Conservation (phyloP, 106 monocot genomes). For the Apostasia shenzhenica region DNA sequence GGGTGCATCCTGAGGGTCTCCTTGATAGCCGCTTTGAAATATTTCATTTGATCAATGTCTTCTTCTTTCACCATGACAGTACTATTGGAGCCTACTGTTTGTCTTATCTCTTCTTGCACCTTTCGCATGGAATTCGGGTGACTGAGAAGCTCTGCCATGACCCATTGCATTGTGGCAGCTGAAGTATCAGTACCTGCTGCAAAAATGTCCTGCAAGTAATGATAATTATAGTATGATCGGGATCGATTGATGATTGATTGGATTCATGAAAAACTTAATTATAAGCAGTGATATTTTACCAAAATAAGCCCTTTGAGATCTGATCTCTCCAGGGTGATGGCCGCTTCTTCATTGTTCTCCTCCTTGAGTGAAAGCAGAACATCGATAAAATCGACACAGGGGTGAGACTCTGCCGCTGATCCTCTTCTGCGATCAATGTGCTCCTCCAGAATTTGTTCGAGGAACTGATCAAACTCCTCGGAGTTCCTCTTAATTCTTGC, state of each 20-base stretch:
- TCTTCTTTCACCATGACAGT: slow-evolving; percentile 7
- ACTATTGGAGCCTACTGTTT: neutral
- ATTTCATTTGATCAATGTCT: slow-evolving; percentile 10
- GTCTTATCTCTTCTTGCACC: slow-evolving; percentile 13
- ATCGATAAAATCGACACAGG: slow-evolving; percentile 3
- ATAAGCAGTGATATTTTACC: too few relatives aligned
- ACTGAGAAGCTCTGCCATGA: slow-evolving; percentile 16
- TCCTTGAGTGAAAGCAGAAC: slow-evolving; percentile 13
- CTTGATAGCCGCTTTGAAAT: slow-evolving; percentile 22
- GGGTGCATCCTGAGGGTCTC: slow-evolving; percentile 18
- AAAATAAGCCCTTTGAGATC: neutral
- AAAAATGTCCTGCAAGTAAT: slow-evolving; percentile 15
- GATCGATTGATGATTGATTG: neutral
- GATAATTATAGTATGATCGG: neutral
- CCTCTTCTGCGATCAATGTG: neutral
- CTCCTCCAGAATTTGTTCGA: slow-evolving; percentile 18
- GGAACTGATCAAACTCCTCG: slow-evolving; percentile 9
- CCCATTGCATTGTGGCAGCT: slow-evolving; percentile 12
- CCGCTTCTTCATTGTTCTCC: neutral
- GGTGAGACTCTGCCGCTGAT: neutral
- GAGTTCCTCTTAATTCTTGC: slow-evolving; percentile 15
- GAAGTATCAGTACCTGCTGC: slow-evolving; percentile 25
- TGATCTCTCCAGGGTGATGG: neutral
- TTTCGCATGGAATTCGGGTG: slow-evolving; percentile 16
- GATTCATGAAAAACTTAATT: too few relatives aligned